Evolutionary conservation across 2,329 filamentous ascomycete genomes (phyloP).

Genomic region (Penicillium vulpinum): DNA sequence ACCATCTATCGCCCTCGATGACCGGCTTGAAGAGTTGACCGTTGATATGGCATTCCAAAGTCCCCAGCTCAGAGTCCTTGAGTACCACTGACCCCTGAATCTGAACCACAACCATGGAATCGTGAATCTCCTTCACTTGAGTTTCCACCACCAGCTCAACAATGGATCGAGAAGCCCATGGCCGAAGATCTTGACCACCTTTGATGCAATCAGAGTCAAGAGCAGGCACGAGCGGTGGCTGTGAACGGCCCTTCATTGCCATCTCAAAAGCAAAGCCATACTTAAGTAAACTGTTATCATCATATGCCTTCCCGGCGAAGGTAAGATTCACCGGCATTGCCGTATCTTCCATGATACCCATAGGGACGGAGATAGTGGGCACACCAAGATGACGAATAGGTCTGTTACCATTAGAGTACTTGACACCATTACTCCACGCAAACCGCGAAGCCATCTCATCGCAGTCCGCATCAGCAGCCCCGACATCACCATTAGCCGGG

Average conservation of each 20-base stretch:
- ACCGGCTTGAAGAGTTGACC: constrained; percentile 17
- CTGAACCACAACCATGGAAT: constrained; percentile 7
- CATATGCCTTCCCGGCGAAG: constrained; percentile 52
- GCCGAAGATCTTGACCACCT: background rate
- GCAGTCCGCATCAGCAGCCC: constrained; percentile 50
- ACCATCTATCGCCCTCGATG: constrained; percentile 20
- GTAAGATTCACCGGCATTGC: constrained; percentile 56
- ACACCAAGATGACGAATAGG: constrained; percentile 57
- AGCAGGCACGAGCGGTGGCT: constrained; percentile 21
- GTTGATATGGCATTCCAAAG: constrained; percentile 24
- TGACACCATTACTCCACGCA: constrained; percentile 53
- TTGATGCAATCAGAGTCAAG: constrained; percentile 25
- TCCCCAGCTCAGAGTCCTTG: constrained; percentile 11
- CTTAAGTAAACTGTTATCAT: constrained; percentile 39
- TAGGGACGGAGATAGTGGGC: constrained; percentile 55
- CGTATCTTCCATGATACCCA: constrained; percentile 51
- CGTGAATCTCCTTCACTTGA: constrained; percentile 12
- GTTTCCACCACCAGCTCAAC: constrained; percentile 9
- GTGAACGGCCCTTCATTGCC: constrained; percentile 20
- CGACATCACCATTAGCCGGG: constrained; percentile 54
- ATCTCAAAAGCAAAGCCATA: constrained; percentile 31
- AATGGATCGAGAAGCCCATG: background rate
- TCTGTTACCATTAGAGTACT: constrained; percentile 56
- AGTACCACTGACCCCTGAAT: constrained; percentile 8
- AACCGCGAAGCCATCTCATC: constrained; percentile 34